These are phyloP conservation scores for Tylopilus felleus DNA, from an alignment of 768 basidiomycete genomes.

Conservation along the genomic window DNA sequence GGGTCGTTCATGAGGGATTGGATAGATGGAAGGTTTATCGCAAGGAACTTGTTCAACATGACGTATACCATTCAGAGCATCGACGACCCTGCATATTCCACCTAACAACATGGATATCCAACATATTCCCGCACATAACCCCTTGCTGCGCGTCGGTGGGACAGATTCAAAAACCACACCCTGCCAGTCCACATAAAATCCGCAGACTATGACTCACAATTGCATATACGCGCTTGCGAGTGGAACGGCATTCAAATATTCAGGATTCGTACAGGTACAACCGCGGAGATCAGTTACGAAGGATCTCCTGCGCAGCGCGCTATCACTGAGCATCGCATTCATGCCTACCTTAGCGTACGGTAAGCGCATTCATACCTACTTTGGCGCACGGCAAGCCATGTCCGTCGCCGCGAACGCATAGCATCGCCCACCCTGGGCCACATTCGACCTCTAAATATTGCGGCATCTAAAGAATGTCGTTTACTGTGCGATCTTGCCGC, in stretches of 20 bases:
- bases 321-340: not conserved
- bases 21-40: slow-evolving; percentile 45
- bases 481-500: not conserved
- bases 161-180: not conserved
- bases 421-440: not conserved
- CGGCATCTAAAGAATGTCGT: too few relatives aligned
- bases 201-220: too few relatives aligned
- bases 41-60: slow-evolving; percentile 37
- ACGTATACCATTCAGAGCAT: slow-evolving; percentile 42
- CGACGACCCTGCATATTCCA: slow-evolving; percentile 34
- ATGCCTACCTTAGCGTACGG: not conserved
- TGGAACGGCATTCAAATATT: too few relatives aligned
- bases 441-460: too few relatives aligned
- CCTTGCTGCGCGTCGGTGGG: not conserved
- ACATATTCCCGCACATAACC: too few relatives aligned
- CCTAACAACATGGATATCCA: not conserved
- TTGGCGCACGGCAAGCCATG: not conserved
- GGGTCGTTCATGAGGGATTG: not conserved
- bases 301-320: not conserved
- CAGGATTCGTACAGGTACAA: too few relatives aligned
- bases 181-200: not conserved
- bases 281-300: not conserved
- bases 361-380: too few relatives aligned
- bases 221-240: too few relatives aligned
- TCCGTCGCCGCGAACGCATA: not conserved